Base-by-base conservation (phyloP, 305 asterid genomes). In the Petunia hybrid region DNA sequence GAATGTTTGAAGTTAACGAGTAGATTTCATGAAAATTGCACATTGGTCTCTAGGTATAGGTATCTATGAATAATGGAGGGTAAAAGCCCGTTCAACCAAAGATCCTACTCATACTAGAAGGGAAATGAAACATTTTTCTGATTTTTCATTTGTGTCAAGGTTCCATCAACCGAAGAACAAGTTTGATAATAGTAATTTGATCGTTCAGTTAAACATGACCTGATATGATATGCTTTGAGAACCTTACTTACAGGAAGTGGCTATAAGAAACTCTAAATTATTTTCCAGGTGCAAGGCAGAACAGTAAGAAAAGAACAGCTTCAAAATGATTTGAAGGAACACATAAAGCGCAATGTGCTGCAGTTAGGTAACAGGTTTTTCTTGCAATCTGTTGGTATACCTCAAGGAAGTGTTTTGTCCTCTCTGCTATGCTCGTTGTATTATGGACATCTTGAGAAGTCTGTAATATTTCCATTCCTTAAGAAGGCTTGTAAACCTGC, bases 331-430 rank as follows among this genome's bases (percentile, higher is more conserved):
- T 77, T 95, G 67, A 83, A 86, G 77, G 95, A 95, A 89, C 98
- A 94, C 90, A 88, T 94, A 73, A 87, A 82, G 65, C 85, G 87
- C 81, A 94, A 94, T 64, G 87, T 94, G 87, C 91, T 95, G 82
- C 88, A 83, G 46, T 63, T 94, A 10, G 89, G 85, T 51, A 77
- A 77, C 79, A 87, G 77, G 62, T 90, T 91, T 86, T 95, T 86
- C 91, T 82, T 85, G 88, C 99, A 95, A 88, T 78, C 74, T 42
- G 86, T 92, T 64, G 99, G 99, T 71, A 95, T 95, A 85, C 93
- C 99, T 61, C 99, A 95, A 84, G 99, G 99, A 76, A 89, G 99
- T 85, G 83, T 92, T 81, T 57, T 94, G 79, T 95, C 99, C 65
- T 68, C 98, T 82, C 83, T 94, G 83, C 95, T 95, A 45, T 95